These are phyloP conservation scores for Nothophytophthora sp. DNA, from an alignment of 352 stramenopile genomes.

Conservation along the genomic window DNA sequence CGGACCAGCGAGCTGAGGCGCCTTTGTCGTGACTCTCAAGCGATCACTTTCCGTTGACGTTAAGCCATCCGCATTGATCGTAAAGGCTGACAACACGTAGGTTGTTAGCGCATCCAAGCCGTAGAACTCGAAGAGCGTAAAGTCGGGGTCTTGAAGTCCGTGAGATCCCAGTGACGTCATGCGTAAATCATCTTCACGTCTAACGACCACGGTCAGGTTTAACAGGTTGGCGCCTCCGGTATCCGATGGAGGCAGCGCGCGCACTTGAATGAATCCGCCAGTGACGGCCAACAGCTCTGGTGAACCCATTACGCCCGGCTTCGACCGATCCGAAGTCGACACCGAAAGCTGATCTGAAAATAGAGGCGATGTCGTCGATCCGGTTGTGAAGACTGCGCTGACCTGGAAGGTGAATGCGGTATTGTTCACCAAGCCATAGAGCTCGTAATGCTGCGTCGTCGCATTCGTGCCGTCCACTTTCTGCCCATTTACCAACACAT, in stretches of 20 bases:
- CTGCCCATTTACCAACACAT: constrained; percentile 24
- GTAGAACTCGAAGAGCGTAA: constrained; percentile 25
- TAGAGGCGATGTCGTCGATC: constrained; percentile 12
- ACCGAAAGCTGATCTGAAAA: constrained; percentile 28
- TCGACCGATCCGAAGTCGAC: constrained; percentile 21
- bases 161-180: constrained; percentile 7
- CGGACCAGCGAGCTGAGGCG: constrained; percentile 29
- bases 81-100: constrained; percentile 37
- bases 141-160: constrained; percentile 4
- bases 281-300: constrained; percentile 12
- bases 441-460: constrained; percentile 14
- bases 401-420: constrained; percentile 37
- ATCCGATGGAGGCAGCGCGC: constrained; percentile 24
- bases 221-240: constrained; percentile 34
- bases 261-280: constrained; percentile 21
- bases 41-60: constrained; percentile 13
- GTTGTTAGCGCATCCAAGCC: constrained; percentile 34
- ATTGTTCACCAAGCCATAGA: constrained; percentile 35
- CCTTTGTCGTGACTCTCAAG: constrained; percentile 19
- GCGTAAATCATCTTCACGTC: constrained; percentile 6
- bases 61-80: constrained; percentile 21
- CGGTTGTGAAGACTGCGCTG: constrained; percentile 6
- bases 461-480: constrained; percentile 1
- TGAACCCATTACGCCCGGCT: constrained; percentile 5
- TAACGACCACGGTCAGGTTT: constrained; percentile 26